Base-by-base conservation (phyloP, 2,329 filamentous ascomycete genomes). In the Beauveria brongniartii region DNA sequence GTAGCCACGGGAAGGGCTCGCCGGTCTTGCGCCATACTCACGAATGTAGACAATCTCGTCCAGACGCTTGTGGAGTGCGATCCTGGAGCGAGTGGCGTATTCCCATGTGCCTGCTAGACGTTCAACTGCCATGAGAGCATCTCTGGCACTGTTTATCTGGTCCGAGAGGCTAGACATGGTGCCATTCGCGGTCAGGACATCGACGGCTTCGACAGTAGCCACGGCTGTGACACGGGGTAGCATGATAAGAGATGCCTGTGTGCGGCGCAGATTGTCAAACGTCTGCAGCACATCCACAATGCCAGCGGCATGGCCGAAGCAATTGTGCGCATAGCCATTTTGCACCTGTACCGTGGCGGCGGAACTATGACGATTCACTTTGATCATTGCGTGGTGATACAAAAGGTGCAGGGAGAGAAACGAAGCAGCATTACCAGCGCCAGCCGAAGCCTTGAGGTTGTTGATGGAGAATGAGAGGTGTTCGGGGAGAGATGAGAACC, bases 341-440 rank as follows among this genome's bases (percentile, higher is more conserved):
- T 80, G 69, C 34, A 74, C 68, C 2, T 78, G 73, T 0, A 3
- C 74, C 72, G 62, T 64, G 6, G 65, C 67, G 14, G 75, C 72
- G 10, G 78, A 76, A 14, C 79, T 78, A 66, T 88, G 82, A 44
- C 88, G 81, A 66, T 88, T 86, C 34, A 90, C 75, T 65, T 85
- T 85, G 72, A 89, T 81, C 66, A 84, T 72, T 0, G 84, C 79
- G 52, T 83, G 80, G 68, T 88, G 81, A 69, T 87, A 87, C n/a
- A 89, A 74, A 30, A 87, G 75, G 69, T 90, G 87, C 71, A 89
- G 81, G 1, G 81, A 82, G 59, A 89, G 73, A 67, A 86, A 87
- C 0, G 80, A 78, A 5, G 84, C 84, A 1, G 81, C 75, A 65
- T 81, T 72, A 18, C 73, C 82, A 28, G 81, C 80, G 34, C 78